Percentiles rank a stretch among this genome's conserved stretches.
Evolutionary conservation across 1,284 basidiomycete species (phyloP).

Genomic region (Rhodotorula mucilaginosa): DNA sequence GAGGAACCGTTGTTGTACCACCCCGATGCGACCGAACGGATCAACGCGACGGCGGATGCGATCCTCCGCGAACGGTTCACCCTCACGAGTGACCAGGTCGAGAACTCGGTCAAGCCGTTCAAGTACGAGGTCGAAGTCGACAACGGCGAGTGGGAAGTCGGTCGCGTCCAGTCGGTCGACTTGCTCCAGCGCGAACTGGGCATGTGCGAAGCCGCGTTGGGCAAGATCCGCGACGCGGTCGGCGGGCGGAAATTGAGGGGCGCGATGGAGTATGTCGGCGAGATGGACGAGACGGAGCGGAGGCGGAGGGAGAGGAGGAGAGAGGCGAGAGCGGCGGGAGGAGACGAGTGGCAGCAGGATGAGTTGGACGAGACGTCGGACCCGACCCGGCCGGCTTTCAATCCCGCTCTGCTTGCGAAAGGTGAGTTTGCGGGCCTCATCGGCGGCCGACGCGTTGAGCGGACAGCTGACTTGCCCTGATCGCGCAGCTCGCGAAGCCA

Average conservation of each 20-base stretch:
- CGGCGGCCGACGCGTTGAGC: background rate
- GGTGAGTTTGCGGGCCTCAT: constrained; percentile 56
- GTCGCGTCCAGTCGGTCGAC: constrained; percentile 69
- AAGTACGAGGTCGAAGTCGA: constrained; percentile 92
- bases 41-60: constrained; percentile 85
- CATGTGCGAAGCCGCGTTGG: constrained; percentile 82
- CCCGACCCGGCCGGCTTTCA: constrained; percentile 60
- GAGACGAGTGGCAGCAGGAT: constrained; percentile 42
- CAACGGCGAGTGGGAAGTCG: constrained; percentile 83
- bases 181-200: constrained; percentile 78
- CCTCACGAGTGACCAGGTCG: constrained; percentile 93
- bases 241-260: constrained; percentile 79
- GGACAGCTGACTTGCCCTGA: too few relatives aligned
- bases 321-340: constrained; percentile 43
- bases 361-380: constrained; percentile 54
- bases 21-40: constrained; percentile 77
- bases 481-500: constrained; percentile 77
- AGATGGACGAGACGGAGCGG: constrained; percentile 75
- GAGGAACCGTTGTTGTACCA: constrained; percentile 92
- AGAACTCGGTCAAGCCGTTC: constrained; percentile 99
- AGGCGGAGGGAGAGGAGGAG: constrained; percentile 59
- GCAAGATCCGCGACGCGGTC: constrained; percentile 78
- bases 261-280: constrained; percentile 76
- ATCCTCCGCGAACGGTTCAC: constrained; percentile 89
- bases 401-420: constrained; percentile 82